phyloP scores from a whole-genome alignment of 1,139 yeast genomes.

The Sugiyamaella paludigena region DNA sequence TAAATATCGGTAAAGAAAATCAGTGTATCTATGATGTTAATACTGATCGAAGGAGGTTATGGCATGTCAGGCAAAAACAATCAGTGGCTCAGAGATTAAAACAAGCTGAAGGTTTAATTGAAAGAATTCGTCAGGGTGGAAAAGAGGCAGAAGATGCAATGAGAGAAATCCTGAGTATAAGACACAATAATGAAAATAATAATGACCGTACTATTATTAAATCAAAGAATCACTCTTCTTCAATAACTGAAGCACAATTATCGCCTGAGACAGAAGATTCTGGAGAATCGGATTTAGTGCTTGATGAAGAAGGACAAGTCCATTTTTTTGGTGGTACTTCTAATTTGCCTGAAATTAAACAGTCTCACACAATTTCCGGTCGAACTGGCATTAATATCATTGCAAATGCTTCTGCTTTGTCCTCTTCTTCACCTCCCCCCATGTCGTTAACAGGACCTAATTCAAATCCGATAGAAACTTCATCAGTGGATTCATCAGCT shows the following conservation, averaged over 20 bases:
- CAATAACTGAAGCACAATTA: no score
- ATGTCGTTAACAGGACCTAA: neutral
- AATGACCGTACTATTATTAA: no score
- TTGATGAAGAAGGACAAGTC: constrained; percentile 29
- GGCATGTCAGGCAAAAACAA: constrained; percentile 19
- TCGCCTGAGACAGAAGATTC: no score
- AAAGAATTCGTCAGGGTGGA: constrained; percentile 20
- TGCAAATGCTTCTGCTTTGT: neutral
- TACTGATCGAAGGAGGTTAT: constrained; percentile 22
- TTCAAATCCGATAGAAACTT: no score
- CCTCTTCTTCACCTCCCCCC: constrained; percentile 2
- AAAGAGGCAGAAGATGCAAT: constrained; percentile 18
- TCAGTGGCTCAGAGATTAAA: constrained; percentile 15
- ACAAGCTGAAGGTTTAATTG: constrained; percentile 15
- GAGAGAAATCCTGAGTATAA: constrained; percentile 15
- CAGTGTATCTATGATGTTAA: constrained; percentile 33
- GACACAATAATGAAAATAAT: no score
- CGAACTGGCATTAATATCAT: neutral
- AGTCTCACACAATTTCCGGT: constrained; percentile 16
- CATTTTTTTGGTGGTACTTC: constrained; percentile 31
- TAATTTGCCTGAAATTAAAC: constrained; percentile 21
- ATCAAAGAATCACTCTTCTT: no score
- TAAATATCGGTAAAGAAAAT: constrained; percentile 24
- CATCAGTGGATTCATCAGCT: no score
- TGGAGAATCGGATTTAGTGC: constrained; percentile 12